Evolutionary conservation across 345 rosid species (phyloP).

Genomic region (Excoecaria cochinchinensis): DNA sequence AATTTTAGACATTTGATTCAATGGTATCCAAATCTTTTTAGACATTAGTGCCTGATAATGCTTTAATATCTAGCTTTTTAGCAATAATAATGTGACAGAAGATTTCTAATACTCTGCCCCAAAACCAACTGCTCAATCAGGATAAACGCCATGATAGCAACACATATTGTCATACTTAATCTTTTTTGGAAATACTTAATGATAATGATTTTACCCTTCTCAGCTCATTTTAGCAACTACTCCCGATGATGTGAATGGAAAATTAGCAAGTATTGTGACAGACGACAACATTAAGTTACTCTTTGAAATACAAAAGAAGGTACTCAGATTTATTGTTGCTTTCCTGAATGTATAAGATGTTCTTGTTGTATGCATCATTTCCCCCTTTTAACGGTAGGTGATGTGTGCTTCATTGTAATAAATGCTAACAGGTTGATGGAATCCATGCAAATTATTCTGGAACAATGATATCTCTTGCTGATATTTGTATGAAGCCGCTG

Average conservation of each 20-base stretch:
- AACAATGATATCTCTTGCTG: slow-evolving; percentile 71
- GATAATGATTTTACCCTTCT: slow-evolving; percentile 18
- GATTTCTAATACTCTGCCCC: background rate
- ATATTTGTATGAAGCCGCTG: slow-evolving; percentile 96
- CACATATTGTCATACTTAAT: background rate
- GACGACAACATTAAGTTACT: slow-evolving; percentile 83
- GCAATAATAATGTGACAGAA: background rate
- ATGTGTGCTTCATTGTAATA: slow-evolving; percentile 16
- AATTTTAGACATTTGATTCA: no score
- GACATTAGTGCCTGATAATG: background rate
- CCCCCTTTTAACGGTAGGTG: background rate
- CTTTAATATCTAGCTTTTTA: background rate
- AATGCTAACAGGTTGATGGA: slow-evolving; percentile 69
- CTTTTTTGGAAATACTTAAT: slow-evolving; percentile 19
- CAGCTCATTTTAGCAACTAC: slow-evolving; percentile 85
- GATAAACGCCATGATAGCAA: background rate
- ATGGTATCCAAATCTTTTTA: no score
- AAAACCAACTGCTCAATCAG: background rate
- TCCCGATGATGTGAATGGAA: slow-evolving; percentile 48
- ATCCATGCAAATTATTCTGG: slow-evolving; percentile 80
- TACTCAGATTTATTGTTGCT: slow-evolving; percentile 23
- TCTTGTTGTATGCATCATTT: background rate
- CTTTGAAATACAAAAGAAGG: slow-evolving; percentile 94
- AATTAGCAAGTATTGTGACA: slow-evolving; percentile 70
- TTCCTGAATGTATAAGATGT: background rate